These are phyloP conservation scores for Salix koriyanagi DNA, from an alignment of 345 rosid genomes.

Conservation along the genomic window DNA sequence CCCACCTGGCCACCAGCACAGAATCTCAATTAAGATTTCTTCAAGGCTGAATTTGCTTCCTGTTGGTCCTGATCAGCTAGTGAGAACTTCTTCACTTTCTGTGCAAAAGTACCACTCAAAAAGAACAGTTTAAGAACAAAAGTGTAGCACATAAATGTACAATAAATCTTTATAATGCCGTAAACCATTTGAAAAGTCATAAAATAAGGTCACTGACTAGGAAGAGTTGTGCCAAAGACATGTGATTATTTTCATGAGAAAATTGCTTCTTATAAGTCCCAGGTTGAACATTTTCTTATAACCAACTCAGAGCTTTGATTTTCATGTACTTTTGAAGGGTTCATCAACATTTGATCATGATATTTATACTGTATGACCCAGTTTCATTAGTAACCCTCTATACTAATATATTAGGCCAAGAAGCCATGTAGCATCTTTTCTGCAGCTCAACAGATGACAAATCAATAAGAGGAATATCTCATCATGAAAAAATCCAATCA, in stretches of 20 bases:
- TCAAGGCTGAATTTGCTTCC: conserved; percentile 32
- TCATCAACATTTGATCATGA: neutral
- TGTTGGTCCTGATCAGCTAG: conserved; percentile 37
- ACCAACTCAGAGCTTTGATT: neutral
- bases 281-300: neutral
- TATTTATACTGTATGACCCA: neutral
- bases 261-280: neutral
- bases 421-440: neutral
- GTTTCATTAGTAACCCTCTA: neutral
- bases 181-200: neutral
- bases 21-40: conserved; percentile 34
- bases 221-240: neutral
- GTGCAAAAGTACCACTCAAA: conserved; percentile 4
- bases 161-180: neutral
- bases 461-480: too few relatives aligned
- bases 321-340: neutral
- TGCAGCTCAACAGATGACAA: neutral
- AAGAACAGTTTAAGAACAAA: neutral
- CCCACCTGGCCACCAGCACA: neutral
- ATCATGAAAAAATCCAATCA: neutral
- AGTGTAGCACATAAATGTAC: neutral
- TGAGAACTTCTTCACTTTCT: conserved; percentile 71
- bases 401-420: neutral
- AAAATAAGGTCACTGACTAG: neutral
- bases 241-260: neutral